phyloP scores from a whole-genome alignment of 2,329 filamentous ascomycete genomes.

The Immersiporthe knoxdaviesiana region DNA sequence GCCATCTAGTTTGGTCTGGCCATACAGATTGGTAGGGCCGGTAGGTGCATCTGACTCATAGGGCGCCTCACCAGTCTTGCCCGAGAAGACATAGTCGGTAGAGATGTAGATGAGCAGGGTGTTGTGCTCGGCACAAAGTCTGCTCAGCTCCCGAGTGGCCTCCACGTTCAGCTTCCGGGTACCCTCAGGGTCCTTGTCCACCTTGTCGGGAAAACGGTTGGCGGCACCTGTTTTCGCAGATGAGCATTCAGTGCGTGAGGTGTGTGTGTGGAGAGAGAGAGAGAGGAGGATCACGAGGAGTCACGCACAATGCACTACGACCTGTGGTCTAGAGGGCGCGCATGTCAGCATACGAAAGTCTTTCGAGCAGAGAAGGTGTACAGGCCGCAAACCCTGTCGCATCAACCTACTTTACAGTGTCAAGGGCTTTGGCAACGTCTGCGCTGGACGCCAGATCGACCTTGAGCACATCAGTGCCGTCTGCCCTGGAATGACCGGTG shows the following conservation, averaged over 20 bases:
- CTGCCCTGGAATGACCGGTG: conserved; percentile 74
- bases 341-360: conserved; percentile 7
- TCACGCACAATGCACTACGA: conserved; percentile 77
- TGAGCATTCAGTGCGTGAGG: conserved; percentile 1
- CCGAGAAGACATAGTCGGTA: conserved; percentile 81
- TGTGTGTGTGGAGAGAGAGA: too few species aligned
- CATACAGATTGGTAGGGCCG: conserved; percentile 76
- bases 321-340: conserved; percentile 61
- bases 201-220: conserved; percentile 85
- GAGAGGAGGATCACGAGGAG: not conserved
- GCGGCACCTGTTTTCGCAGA: conserved; percentile 68
- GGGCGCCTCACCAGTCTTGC: conserved; percentile 77
- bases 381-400: not conserved
- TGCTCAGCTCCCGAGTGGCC: conserved; percentile 69
- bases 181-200: conserved; percentile 76
- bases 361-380: conserved; percentile 27
- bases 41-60: conserved; percentile 70
- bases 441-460: conserved; percentile 53
- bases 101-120: conserved; percentile 77
- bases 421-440: conserved; percentile 55
- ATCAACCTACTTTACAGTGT: conserved; percentile 56
- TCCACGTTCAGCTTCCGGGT: conserved; percentile 75
- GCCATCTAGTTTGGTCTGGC: conserved; percentile 63
- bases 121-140: conserved; percentile 63
- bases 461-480: conserved; percentile 68